Evolutionary conservation across 345 rosid genomes (phyloP).

Genomic region (Aurinia saxatilis): DNA sequence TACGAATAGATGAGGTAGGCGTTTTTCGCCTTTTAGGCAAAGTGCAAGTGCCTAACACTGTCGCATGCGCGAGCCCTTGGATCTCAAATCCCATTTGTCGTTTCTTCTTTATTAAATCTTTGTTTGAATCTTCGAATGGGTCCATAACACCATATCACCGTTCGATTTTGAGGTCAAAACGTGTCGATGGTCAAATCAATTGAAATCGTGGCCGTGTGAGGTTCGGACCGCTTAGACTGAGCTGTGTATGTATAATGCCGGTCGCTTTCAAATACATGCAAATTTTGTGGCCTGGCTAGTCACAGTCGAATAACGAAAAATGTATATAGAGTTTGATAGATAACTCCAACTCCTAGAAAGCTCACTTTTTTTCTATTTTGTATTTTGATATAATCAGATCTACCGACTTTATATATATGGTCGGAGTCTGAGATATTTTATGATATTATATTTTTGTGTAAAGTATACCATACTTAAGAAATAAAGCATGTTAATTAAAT

Average conservation of each 20-base stretch:
- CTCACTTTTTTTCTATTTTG: not conserved
- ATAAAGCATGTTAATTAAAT: constrained; percentile 9
- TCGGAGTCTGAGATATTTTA: not conserved
- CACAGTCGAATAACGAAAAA: constrained; percentile 22
- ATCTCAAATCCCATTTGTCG: constrained; percentile 11
- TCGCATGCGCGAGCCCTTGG: constrained; percentile 12
- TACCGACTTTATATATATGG: constrained; percentile 22
- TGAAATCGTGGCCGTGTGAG: constrained; percentile 14
- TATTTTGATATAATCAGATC: constrained; percentile 6
- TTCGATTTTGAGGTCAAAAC: not conserved
- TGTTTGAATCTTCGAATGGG: constrained; percentile 1
- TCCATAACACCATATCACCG: not conserved
- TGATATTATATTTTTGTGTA: not conserved
- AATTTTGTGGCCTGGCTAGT: not conserved
- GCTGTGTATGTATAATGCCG: constrained; percentile 15
- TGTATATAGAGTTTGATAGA: constrained; percentile 27
- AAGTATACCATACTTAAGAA: constrained; percentile 10
- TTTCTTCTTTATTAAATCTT: constrained; percentile 1
- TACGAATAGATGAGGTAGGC: constrained; percentile 21
- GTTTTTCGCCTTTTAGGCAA: constrained; percentile 17
- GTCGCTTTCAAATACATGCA: not conserved
- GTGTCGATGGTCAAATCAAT: constrained; percentile 11
- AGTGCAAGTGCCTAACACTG: constrained; percentile 25
- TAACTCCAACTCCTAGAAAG: constrained; percentile 21
- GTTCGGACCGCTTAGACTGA: constrained; percentile 8